Percentiles rank a stretch among this genome's conserved stretches.
Evolutionary conservation across 2,329 filamentous ascomycete genomes (phyloP).

Genomic region (Chrysoporthe puriensis): DNA sequence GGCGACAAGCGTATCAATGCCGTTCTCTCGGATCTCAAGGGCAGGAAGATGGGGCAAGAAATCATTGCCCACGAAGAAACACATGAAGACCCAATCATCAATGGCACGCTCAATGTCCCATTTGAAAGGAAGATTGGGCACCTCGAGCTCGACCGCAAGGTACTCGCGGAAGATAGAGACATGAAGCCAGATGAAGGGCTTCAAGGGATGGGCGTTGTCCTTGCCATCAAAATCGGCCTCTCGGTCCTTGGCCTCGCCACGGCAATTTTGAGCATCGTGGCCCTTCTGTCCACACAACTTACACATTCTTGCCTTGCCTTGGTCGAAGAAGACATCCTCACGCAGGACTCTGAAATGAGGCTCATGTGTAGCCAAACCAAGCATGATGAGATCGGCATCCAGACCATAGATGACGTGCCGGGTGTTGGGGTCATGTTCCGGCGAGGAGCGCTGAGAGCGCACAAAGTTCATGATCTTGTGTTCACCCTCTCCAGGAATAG

Average conservation of each 20-base stretch:
- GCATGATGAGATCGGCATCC: slow-evolving; percentile 98
- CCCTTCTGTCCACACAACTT: slow-evolving; percentile 90
- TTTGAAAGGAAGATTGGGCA: slow-evolving; percentile 80
- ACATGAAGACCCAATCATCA: slow-evolving; percentile 99
- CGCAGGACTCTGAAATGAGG: slow-evolving; percentile 94
- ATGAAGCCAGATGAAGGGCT: slow-evolving; percentile 98
- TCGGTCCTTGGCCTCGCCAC: slow-evolving; percentile 77
- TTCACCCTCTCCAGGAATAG: slow-evolving; percentile 95
- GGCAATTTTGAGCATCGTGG: slow-evolving; percentile 86
- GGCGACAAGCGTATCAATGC: slow-evolving; percentile 93
- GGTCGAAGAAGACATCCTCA: slow-evolving; percentile 95
- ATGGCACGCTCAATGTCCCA: slow-evolving; percentile 94
- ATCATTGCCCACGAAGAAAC: slow-evolving; percentile 98
- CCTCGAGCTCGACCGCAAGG: slow-evolving; percentile 83
- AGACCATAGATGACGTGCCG: slow-evolving; percentile 97
- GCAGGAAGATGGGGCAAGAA: slow-evolving; percentile 97
- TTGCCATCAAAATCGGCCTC: slow-evolving; percentile 82
- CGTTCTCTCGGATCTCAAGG: slow-evolving; percentile 94
- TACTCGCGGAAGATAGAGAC: slow-evolving; percentile 92
- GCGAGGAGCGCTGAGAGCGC: slow-evolving; percentile 86
- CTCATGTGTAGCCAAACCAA: slow-evolving; percentile 95
- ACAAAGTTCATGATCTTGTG: slow-evolving; percentile 99
- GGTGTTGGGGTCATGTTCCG: slow-evolving; percentile 94
- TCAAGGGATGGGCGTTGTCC: slow-evolving; percentile 68
- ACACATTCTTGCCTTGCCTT: slow-evolving; percentile 81